Base-by-base conservation (phyloP, 345 rosid genomes). In the Punica granatum region DNA sequence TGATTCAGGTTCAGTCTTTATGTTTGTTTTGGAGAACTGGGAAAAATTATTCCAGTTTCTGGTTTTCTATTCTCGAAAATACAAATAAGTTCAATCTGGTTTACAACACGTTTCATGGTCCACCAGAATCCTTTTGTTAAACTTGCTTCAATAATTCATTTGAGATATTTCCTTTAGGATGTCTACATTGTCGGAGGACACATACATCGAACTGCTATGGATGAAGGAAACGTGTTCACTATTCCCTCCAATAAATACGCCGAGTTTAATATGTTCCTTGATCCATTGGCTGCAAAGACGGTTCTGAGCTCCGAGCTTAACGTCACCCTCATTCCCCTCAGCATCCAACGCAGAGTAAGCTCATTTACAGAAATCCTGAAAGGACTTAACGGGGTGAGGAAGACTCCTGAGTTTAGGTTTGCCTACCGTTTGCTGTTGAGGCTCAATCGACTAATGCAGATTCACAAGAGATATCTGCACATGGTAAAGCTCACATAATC, bases 241-340 rank as follows among this genome's bases (percentile, higher is more conserved):
- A 43, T 77, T 56, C 80, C 84, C 76, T 72, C 82, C 2, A 87
- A 88, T 64, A 70, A 72, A 58, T 73, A 86, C 61, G 74, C 96
- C 37, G 98, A 93, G 72, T 80, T 89, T 85, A 93, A 89, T 62
- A 85, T 93, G 84, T 89, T 82, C 81, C 90, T 93, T 7, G 98
- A 93, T 70, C 96, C 98, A 12, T 77, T 81, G 42, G 94, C 97
- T 30, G 94, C 94, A 36, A 87, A 89, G 69, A 75, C 79, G 4
- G 97, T 89, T 43, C 74, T 93, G 6, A 74, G 80, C 34, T 93
- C 98, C 6, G 71, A 74, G 31, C 69, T 93, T 25, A 66, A 83
- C 65, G 79, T 90, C 75, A 93, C 84, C 18, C 87, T 93, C 69
- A 73, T 89, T 63, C 98, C 98, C 10, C 88, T 90, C 6, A 69